Base-by-base conservation (phyloP, 805 yeast species). In the Debaryomyces prosopidis region DNA sequence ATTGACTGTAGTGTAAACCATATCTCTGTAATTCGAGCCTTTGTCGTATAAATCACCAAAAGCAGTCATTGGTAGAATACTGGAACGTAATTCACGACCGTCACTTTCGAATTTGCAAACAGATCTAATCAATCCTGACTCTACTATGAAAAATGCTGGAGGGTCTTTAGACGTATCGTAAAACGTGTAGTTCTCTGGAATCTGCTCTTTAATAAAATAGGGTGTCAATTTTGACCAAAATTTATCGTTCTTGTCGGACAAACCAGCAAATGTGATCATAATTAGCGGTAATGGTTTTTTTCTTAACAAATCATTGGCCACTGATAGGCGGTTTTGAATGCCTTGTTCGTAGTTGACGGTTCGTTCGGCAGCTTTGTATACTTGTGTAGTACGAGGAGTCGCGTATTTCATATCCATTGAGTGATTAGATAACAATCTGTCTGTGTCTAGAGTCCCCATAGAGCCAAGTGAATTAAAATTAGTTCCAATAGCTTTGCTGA, bases 51-150 rank as follows among this genome's bases (percentile, higher is more conserved):
- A 59, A 39, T 86, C 89, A 2, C 95, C 94, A 62, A 85, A 85
- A 1, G 87, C 79, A 0, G 92, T 85, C 47, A 86, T 78, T 4
- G 94, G 89, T 43, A 87, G 73, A 28, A 86, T 81, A 14, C 70
- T 63, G 11, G 73, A 65, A 18, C 63, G 66, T 16, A 72, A 56
- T 43, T 63, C 72, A 2, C 68, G 55, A 33, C 60, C 57, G 36
- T 69, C 73, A 43, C 66, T 65, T 42, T 72, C 76, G 45, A 72
- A 69, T 42, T 63, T 61, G 44, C 66, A 58, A 1, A 63, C 57
- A 5, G 71, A 64, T n/a, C 69, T 59, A 16, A 73, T 66, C 30
- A 73, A 56, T 3, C 77, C 77, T 2, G 69, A 58, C 44, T 72
- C 91, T 2, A 87, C 79, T 4, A 73, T 58, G 55, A 84, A 80